Evolutionary conservation across 2,329 filamentous ascomycete species (phyloP).

Genomic region (Ascocoryne sarcoides): DNA sequence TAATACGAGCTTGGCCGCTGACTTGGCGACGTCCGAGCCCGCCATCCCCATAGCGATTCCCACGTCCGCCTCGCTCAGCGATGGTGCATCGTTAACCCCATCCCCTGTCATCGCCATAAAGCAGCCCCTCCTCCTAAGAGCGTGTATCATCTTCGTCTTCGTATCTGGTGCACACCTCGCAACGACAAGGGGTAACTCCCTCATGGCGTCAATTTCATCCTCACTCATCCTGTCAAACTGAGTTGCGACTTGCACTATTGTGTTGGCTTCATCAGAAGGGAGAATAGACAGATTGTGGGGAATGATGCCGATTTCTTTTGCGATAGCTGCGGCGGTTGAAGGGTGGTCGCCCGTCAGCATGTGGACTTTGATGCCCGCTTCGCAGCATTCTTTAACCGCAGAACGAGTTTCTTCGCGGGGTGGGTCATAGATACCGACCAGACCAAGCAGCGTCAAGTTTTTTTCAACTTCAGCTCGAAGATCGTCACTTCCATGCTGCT

Average conservation of each 20-base stretch:
- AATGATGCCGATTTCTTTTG: constrained; percentile 46
- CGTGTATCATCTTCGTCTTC: constrained; percentile 47
- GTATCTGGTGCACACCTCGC: constrained; percentile 44
- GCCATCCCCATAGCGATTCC: constrained; percentile 52
- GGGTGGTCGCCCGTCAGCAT: constrained; percentile 63
- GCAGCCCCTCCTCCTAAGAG: constrained; percentile 39
- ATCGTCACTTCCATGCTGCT: constrained; percentile 12
- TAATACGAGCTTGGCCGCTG: constrained; percentile 45
- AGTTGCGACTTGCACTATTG: constrained; percentile 45
- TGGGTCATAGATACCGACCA: constrained; percentile 51
- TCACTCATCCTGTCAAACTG: constrained; percentile 38
- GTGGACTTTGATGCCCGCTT: constrained; percentile 63
- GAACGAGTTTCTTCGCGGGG: constrained; percentile 49
- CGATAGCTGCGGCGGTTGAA: constrained; percentile 47
- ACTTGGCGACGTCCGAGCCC: constrained; percentile 57
- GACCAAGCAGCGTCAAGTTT: constrained; percentile 44
- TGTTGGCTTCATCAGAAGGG: constrained; percentile 35
- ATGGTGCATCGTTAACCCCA: constrained; percentile 47
- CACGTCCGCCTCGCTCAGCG: constrained; percentile 43
- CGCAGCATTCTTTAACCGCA: constrained; percentile 50
- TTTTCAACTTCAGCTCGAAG: constrained; percentile 37
- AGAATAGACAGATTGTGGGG: constrained; percentile 36
- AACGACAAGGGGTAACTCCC: constrained; percentile 43
- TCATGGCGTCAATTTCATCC: constrained; percentile 40
- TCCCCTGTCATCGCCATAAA: constrained; percentile 49